Conservation (phyloP, 441 rosid genomes). For the Adansonia gregorii region DNA sequence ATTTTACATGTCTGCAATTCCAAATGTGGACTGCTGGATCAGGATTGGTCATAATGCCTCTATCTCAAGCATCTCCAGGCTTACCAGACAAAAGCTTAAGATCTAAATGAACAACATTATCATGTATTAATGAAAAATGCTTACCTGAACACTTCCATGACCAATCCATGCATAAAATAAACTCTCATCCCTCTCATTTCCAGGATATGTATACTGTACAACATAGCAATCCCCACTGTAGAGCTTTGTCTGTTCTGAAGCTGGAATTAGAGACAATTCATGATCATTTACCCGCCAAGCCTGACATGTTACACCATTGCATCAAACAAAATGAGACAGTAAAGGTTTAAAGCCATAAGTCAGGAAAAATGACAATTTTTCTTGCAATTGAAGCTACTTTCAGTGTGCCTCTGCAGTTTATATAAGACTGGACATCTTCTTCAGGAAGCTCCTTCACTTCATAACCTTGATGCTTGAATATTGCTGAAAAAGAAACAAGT, state of each 20-base stretch:
- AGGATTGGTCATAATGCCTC: constrained; percentile 4
- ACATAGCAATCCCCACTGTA: constrained; percentile 87
- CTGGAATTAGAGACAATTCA: constrained; percentile 57
- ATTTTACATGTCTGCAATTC: constrained; percentile 10
- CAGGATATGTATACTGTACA: constrained; percentile 77
- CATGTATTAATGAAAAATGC: constrained; percentile 10
- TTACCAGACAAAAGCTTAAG: neutral
- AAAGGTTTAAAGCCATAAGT: constrained; percentile 27
- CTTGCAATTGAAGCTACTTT: constrained; percentile 46
- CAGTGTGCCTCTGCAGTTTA: constrained; percentile 75
- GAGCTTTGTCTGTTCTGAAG: constrained; percentile 71
- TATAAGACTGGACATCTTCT: constrained; percentile 58
- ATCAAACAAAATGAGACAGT: constrained; percentile 24
- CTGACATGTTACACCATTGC: constrained; percentile 40
- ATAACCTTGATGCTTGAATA: constrained; percentile 71
- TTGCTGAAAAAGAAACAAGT: constrained; percentile 43
- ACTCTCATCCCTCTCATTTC: constrained; percentile 66
- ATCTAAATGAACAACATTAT: neutral
- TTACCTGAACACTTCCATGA: constrained; percentile 61
- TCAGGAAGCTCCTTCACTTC: constrained; percentile 84
- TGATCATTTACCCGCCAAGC: constrained; percentile 77
- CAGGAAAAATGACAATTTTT: constrained; percentile 19
- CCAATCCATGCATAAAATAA: constrained; percentile 86
- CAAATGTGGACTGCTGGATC: constrained; percentile 2
- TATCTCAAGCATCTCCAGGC: constrained; percentile 6